These are phyloP conservation scores for Solanum appendiculatum DNA, from an alignment of 257 asterid genomes.

Conservation along the genomic window DNA sequence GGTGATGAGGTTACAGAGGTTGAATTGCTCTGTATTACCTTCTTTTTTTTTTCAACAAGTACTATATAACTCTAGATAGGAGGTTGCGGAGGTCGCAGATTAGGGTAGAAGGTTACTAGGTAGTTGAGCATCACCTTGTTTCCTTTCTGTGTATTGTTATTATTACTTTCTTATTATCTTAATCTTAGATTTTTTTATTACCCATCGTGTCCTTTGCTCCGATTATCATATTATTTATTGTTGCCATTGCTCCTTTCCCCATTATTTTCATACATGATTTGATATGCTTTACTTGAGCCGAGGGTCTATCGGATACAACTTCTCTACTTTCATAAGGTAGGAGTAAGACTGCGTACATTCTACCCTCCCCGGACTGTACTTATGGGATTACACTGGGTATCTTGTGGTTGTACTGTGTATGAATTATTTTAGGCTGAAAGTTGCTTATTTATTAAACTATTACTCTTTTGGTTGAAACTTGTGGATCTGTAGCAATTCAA, in stretches of 20 bases:
- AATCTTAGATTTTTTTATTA: not conserved
- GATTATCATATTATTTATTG: not conserved
- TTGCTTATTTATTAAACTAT: not conserved
- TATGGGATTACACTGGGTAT: not conserved
- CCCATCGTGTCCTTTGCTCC: not conserved
- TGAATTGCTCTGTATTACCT: no score
- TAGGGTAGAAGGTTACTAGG: not conserved
- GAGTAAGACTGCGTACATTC: not conserved
- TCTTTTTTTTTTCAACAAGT: no score
- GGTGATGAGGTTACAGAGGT: no score
- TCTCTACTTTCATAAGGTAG: not conserved
- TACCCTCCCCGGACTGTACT: not conserved
- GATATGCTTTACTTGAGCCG: not conserved
- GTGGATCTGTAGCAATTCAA: not conserved
- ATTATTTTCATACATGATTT: not conserved
- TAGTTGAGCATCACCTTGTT: not conserved
- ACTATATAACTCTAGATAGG: not conserved
- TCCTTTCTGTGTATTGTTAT: not conserved
- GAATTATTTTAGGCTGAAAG: not conserved
- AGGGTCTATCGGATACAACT: not conserved
- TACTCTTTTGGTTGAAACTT: not conserved
- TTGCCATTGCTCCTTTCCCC: not conserved
- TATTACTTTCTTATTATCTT: not conserved
- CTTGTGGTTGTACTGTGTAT: not conserved
- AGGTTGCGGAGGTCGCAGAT: rapidly evolving